Evolutionary conservation across 192 early-diverging fungal species (phyloP), one percentile per base, ranked within the genome.

Genomic region (Radiomyces spectabilis): DNA sequence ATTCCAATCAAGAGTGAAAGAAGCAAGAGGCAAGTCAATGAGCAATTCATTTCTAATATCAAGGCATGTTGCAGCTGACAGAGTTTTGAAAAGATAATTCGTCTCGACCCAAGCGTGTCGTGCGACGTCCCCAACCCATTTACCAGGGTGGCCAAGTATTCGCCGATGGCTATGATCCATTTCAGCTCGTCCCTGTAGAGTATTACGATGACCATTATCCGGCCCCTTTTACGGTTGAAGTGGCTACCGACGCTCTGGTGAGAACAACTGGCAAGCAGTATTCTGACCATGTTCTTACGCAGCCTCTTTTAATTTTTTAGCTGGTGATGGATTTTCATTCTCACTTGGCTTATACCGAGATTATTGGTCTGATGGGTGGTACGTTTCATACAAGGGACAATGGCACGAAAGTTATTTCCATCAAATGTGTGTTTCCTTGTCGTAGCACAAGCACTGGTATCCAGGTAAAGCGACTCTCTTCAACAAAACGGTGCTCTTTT

Each of bases 341-440:
- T 22, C 93, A 97, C 65, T 69, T 97, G 58, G 86, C 87, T 8
- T 73, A 91, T 55, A 92, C 92, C 1, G 94, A 97, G 58, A 87
- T 95, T 39, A 95, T 97, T 63, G 94, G 94, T 15, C 74, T 97
- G 25, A 76, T 97, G 5, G 94, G 93, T 47, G 94, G 94, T 0
- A 76, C 62, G 2, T 93, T 76, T 46, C 71, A 85, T 41, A 57
- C 67, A 5, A 64, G 54, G 10, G 52, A 64, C 22, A 50, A 46
- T 21, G 33, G 50, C 31, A 41, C 45, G 31, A 45, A 65, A 51
- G 44, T 69, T 3, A 51, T 95, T 19, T 62, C 75, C 41, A 76
- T 94, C 8, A 64, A 79, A 27, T 69, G 74, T 0, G 86, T 82
- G 5, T 93, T 86, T 66, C 92, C 94, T 3, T 96, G 93, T 63